Evolutionary conservation across 108 stramenopile genomes (phyloP), one percentile per base, ranked within the genome.

Genomic region (Fragilariopsis cylindrus): DNA sequence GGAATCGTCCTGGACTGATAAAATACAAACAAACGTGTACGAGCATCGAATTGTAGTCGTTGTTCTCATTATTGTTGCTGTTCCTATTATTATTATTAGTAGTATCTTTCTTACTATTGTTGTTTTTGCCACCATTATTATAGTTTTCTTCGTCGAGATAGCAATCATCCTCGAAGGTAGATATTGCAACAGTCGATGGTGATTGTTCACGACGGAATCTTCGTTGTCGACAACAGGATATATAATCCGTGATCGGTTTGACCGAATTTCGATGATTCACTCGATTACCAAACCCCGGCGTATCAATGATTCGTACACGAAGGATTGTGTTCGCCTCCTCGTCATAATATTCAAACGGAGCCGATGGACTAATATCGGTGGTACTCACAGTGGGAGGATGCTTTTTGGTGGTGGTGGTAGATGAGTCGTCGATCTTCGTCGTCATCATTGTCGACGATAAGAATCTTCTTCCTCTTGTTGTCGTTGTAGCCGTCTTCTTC

Each of bases 11-110:
- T 0, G 79, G 79, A 16, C 70, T 49, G 7, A 80, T n/a, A 70
- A 80, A 80, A 48, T 80, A 80, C 52, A 80, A 15, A 40, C 79
- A 80, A 9, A 62, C 65, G 57, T 80, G 79, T 18, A 80, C 69
- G 3, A 74, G 52, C 19, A 55, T 42, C 18, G 5, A 53, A 50
- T 47, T 13, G 65, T n/a, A 21, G 42, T n/a, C n/a, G n/a, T 66
- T 9, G 11, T 43, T 57, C 30, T 30, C 30, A 30, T n/a, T n/a
- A n/a, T 30, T 30, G 30, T 30, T 30, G 30, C 2, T 30, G 30
- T 2, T 30, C 30, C 30, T n/a, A n/a, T n/a, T n/a, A n/a, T n/a
- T n/a, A n/a, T n/a, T 30, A 30, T 2, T 30, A 2, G n/a, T n/a
- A n/a, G n/a, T n/a, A n/a, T 30, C 21, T 30, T 30, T 30, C 1